Evolutionary conservation across 2,329 filamentous ascomycete genomes (phyloP).

Genomic region (Ambrosiella xylebori): DNA sequence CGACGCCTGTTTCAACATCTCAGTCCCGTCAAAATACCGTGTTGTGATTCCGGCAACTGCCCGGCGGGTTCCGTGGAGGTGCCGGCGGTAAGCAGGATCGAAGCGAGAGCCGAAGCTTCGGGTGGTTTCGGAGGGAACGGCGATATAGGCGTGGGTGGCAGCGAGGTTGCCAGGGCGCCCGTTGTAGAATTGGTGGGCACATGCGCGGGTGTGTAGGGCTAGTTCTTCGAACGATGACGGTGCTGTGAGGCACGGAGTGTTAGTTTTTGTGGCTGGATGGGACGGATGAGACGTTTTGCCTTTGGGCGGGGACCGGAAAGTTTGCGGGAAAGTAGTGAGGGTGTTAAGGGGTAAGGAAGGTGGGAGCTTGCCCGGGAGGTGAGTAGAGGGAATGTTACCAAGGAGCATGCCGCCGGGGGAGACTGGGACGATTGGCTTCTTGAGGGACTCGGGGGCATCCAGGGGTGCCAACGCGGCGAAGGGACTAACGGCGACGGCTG

Average conservation of each 20-base stretch:
- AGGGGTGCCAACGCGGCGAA: not conserved
- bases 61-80: not conserved
- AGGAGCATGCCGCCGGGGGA: not conserved
- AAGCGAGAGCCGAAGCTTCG: constrained; percentile 4
- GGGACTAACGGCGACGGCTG: not conserved
- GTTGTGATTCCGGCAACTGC: not conserved
- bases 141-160: not conserved
- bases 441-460: not conserved
- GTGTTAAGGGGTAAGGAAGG: not conserved
- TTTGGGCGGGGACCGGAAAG: not conserved
- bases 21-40: not conserved
- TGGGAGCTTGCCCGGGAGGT: not conserved
- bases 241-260: not conserved
- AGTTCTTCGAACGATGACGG: not conserved
- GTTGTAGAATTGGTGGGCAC: not conserved
- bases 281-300: not conserved
- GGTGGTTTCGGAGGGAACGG: not conserved
- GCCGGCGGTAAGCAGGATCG: not conserved
- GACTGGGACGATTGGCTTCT: not conserved
- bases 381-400: not conserved
- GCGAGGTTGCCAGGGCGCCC: not conserved
- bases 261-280: not conserved
- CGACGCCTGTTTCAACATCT: not conserved
- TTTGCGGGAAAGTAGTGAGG: not conserved
- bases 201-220: not conserved